Evolutionary conservation across 192 early-diverging fungal genomes (phyloP).

Genomic region (Coemansia sp.): DNA sequence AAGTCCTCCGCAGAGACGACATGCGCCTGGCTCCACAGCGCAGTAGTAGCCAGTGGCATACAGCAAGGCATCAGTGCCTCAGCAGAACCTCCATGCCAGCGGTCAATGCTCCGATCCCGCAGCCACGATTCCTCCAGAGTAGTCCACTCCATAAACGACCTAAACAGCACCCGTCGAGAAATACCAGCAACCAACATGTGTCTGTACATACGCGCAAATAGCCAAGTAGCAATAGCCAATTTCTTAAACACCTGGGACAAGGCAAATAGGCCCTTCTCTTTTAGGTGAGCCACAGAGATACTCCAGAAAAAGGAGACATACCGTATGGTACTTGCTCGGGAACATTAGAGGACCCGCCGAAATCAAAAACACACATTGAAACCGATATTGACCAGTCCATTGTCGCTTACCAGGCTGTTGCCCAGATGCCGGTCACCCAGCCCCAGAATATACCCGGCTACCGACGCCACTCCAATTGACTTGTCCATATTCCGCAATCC

Average conservation of each 20-base stretch:
- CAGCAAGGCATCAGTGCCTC: neutral
- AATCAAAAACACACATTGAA: conserved; percentile 79
- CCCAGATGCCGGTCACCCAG: conserved; percentile 78
- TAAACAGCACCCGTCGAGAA: conserved; percentile 18
- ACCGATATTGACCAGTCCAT: conserved; percentile 73
- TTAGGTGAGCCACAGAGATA: conserved; percentile 32
- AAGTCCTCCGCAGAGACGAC: neutral
- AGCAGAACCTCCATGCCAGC: neutral
- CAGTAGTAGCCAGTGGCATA: no score
- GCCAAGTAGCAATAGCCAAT: conserved; percentile 13
- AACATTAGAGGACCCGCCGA: conserved; percentile 63
- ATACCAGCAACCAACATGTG: conserved; percentile 26
- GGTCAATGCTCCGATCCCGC: neutral
- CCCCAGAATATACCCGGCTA: conserved; percentile 68
- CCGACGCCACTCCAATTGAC: conserved; percentile 60
- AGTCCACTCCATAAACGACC: conserved; percentile 47
- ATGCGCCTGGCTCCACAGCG: neutral
- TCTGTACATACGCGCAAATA: conserved; percentile 44
- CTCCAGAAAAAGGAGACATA: conserved; percentile 60
- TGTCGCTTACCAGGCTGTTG: conserved; percentile 66
- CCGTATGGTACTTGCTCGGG: conserved; percentile 81
- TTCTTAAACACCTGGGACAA: conserved; percentile 23
- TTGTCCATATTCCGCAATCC: conserved; percentile 17
- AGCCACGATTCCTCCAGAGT: conserved; percentile 31
- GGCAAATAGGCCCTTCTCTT: conserved; percentile 14